Conservation (phyloP, 1,284 basidiomycete genomes). For the Meira nashicola region DNA sequence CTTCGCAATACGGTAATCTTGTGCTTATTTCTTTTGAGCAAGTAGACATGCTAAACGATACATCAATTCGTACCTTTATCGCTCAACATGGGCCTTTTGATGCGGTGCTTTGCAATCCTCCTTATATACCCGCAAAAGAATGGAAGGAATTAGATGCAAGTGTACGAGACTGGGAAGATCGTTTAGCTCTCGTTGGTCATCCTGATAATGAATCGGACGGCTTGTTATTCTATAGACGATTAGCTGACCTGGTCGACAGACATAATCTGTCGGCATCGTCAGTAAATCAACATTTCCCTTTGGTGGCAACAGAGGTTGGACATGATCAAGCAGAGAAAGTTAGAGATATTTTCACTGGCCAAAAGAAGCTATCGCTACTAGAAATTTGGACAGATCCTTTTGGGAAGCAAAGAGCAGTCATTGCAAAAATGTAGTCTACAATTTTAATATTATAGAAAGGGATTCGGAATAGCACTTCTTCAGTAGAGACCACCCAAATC, state of each 20-base stretch:
- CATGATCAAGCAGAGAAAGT: constrained; percentile 6
- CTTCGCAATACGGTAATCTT: neutral
- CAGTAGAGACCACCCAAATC: neutral
- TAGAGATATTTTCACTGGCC: neutral
- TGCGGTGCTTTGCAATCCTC: constrained; percentile 84
- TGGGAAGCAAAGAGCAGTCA: neutral
- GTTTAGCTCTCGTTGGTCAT: constrained; percentile 8
- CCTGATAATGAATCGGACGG: neutral
- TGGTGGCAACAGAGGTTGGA: neutral
- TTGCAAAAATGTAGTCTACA: neutral
- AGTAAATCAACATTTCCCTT: neutral
- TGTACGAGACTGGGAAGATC: constrained; percentile 13
- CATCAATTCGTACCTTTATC: neutral
- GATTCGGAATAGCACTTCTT: neutral
- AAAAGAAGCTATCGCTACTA: neutral
- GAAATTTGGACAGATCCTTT: constrained; percentile 5
- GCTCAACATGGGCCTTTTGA: constrained; percentile 57
- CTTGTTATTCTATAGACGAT: constrained; percentile 7
- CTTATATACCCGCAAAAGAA: constrained; percentile 71
- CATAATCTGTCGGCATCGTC: neutral
- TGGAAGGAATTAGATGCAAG: constrained; percentile 56
- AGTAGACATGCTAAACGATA: constrained; percentile 4
- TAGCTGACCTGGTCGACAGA: neutral
- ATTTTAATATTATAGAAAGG: neutral
- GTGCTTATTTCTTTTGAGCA: neutral